Conservation (phyloP, 441 rosid species). For the Erodium texanum region DNA sequence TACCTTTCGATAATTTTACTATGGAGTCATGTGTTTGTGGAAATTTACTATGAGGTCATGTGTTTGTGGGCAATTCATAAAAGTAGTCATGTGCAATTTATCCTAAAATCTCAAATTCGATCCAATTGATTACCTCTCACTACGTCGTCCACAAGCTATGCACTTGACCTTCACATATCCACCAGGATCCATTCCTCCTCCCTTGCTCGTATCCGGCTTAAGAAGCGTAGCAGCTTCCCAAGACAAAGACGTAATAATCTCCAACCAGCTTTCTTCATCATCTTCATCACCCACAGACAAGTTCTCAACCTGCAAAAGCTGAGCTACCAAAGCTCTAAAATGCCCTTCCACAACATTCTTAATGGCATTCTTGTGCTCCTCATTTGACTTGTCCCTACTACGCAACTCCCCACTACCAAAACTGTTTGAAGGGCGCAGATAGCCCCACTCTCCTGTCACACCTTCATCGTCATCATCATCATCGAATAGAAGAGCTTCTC, state of each 20-base stretch:
- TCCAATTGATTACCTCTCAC: slow-evolving; percentile 57
- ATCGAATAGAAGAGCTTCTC: slow-evolving; percentile 53
- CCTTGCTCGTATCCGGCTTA: slow-evolving; percentile 90
- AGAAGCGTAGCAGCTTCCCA: slow-evolving; percentile 95
- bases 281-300: slow-evolving; percentile 56
- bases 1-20: too few species aligned
- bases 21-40: too few species aligned
- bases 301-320: slow-evolving; percentile 81
- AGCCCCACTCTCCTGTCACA: slow-evolving; percentile 83
- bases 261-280: slow-evolving; percentile 72
- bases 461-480: slow-evolving; percentile 54
- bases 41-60: too few species aligned
- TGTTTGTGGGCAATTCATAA: too few species aligned
- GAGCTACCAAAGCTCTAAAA: slow-evolving; percentile 91
- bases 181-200: slow-evolving; percentile 99
- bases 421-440: slow-evolving; percentile 50
- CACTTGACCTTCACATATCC: slow-evolving; percentile 97
- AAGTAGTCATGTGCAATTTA: too few species aligned
- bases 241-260: slow-evolving; percentile 81
- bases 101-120: slow-evolving; percentile 14
- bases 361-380: slow-evolving; percentile 77
- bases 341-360: slow-evolving; percentile 93
- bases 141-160: slow-evolving; percentile 74
- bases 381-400: slow-evolving; percentile 51
- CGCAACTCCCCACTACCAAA: slow-evolving; percentile 76